Percentiles rank a stretch among this genome's conserved stretches.
Conservation (phyloP, 768 basidiomycete genomes). For the Termitomyces heimii region DNA sequence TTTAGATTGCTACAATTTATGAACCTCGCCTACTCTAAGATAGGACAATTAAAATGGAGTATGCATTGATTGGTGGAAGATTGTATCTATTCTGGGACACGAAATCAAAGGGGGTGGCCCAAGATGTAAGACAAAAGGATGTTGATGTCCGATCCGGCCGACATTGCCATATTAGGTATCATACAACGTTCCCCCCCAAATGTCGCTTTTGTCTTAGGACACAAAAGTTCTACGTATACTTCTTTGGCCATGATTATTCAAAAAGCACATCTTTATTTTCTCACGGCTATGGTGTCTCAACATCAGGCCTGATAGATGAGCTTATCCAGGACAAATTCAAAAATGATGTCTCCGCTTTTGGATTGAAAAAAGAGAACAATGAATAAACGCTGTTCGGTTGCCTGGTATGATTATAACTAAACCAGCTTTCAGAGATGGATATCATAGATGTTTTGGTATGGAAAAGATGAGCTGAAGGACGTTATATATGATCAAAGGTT, state of each 20-base stretch:
- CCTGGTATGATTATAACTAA: no score
- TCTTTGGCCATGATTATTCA: not conserved
- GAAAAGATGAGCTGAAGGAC: no score
- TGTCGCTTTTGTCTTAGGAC: not conserved
- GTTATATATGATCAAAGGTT: no score
- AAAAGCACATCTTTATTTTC: not conserved
- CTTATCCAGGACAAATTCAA: not conserved
- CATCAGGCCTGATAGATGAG: not conserved
- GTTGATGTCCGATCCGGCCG: not conserved
- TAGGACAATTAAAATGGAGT: not conserved
- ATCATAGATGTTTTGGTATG: no score
- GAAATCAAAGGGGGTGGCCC: not conserved
- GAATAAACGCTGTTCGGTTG: not conserved
- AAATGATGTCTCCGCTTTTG: not conserved
- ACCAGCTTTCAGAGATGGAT: no score
- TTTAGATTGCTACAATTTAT: not conserved
- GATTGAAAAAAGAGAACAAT: not conserved
- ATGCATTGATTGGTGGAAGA: not conserved
- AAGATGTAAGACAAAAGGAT: not conserved
- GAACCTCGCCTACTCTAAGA: not conserved
- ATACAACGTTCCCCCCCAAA: not conserved
- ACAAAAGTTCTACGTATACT: not conserved
- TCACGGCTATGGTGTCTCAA: not conserved
- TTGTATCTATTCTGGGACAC: not conserved
- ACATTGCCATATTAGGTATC: not conserved